Conservation (phyloP, 495 filamentous ascomycete species). For the Daldinia childiae region DNA sequence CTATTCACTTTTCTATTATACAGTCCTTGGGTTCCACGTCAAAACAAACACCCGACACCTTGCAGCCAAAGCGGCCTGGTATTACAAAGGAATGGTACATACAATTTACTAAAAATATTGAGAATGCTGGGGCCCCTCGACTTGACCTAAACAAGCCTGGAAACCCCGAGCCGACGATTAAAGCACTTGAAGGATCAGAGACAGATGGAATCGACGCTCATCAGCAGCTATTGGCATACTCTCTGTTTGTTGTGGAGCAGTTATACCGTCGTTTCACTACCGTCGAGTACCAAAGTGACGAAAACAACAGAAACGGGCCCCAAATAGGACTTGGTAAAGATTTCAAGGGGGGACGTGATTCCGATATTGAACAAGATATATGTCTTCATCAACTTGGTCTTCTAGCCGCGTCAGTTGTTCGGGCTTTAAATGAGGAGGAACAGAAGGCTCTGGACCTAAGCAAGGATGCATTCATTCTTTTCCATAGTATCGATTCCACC, state of each 20-base stretch:
- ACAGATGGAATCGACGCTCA: background rate
- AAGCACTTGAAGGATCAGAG: slow-evolving; percentile 11
- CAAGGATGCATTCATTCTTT: slow-evolving; percentile 49
- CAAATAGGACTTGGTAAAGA: slow-evolving; percentile 23
- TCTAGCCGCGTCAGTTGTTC: slow-evolving; percentile 42
- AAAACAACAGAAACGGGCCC: background rate
- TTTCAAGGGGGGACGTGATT: background rate
- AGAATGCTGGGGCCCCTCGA: slow-evolving; percentile 23
- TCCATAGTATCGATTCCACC: slow-evolving; percentile 19
- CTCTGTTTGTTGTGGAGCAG: slow-evolving; percentile 40
- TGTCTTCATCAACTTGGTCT: slow-evolving; percentile 41
- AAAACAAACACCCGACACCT: background rate
- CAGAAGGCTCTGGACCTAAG: slow-evolving; percentile 41
- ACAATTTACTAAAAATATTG: slow-evolving; percentile 14
- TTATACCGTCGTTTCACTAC: slow-evolving; percentile 45
- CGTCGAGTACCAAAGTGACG: background rate
- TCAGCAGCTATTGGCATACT: slow-evolving; percentile 34
- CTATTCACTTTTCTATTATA: slow-evolving; percentile 34
- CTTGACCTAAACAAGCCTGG: slow-evolving; percentile 20
- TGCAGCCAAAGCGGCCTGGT: background rate
- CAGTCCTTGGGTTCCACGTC: slow-evolving; percentile 19
- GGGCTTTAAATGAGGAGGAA: slow-evolving; percentile 37
- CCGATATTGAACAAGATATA: slow-evolving; percentile 30
- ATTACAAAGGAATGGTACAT: slow-evolving; percentile 39
- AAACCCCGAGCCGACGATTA: background rate